Conservation (phyloP, 2,329 filamentous ascomycete genomes). For the Immersiporthe knoxdaviesiana region DNA sequence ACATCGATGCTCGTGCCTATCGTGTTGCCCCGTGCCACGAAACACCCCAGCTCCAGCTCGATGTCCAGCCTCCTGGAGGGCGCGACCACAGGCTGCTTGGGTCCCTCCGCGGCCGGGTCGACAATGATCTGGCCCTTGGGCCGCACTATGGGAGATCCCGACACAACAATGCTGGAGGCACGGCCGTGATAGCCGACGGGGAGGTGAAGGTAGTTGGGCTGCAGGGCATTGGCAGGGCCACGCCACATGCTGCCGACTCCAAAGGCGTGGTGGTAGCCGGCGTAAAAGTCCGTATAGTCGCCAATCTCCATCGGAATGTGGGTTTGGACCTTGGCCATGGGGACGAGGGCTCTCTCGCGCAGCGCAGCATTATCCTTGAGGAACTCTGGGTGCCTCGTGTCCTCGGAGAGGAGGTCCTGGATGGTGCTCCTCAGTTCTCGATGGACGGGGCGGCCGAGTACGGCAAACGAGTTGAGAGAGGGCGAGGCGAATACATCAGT, state of each 20-base stretch:
- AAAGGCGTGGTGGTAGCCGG: conserved; percentile 77
- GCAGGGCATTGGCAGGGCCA: conserved; percentile 71
- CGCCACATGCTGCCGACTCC: conserved; percentile 71
- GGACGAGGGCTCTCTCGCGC: conserved; percentile 61
- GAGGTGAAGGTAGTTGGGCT: conserved; percentile 80
- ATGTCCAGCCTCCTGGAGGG: conserved; percentile 73
- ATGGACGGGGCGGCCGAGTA: conserved; percentile 69
- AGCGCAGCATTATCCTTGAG: conserved; percentile 65
- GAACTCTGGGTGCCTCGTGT: conserved; percentile 62
- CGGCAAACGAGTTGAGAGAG: conserved; percentile 64
- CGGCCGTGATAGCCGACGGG: conserved; percentile 83
- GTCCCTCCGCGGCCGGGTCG: conserved; percentile 59
- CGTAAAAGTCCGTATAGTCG: conserved; percentile 87
- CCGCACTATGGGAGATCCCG: conserved; percentile 72
- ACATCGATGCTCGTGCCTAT: conserved; percentile 68
- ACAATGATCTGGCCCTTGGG: conserved; percentile 75
- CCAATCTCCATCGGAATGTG: conserved; percentile 79
- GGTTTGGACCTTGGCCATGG: conserved; percentile 60
- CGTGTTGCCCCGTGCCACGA: conserved; percentile 67
- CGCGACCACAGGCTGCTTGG: conserved; percentile 65
- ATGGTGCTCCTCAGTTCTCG: conserved; percentile 70
- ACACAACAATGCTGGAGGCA: conserved; percentile 74
- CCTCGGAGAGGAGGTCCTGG: conserved; percentile 65
- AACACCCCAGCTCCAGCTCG: conserved; percentile 79
- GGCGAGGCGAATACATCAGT: conserved; percentile 36